These are phyloP conservation scores for Pezizomycotina sp. DNA, from an alignment of 2,329 filamentous ascomycete species.

Conservation along the genomic window DNA sequence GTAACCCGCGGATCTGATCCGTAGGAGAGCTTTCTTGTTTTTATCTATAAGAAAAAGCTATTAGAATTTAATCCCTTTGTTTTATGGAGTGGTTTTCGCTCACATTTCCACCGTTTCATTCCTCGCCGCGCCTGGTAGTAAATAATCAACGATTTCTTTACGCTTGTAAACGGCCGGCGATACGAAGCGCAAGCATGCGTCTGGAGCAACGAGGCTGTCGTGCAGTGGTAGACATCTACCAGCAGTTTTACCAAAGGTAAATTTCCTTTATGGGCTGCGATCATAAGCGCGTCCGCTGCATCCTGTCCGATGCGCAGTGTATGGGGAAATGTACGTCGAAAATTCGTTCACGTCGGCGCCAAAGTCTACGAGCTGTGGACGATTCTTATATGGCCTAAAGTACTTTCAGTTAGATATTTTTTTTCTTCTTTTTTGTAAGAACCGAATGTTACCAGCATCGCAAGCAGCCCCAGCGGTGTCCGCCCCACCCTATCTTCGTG, in stretches of 20 bases:
- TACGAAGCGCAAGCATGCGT: slow-evolving; percentile 14
- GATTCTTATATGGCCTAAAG: slow-evolving; percentile 12
- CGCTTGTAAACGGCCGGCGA: slow-evolving; percentile 14
- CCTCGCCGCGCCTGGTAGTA: slow-evolving; percentile 14
- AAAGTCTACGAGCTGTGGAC: slow-evolving; percentile 18
- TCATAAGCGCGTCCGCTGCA: slow-evolving; percentile 14
- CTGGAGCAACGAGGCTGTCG: slow-evolving; percentile 14
- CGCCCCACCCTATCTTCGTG: no score
- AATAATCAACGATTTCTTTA: slow-evolving; percentile 14
- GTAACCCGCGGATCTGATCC: no score
- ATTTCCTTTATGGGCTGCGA: slow-evolving; percentile 15
- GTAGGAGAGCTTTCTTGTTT: no score
- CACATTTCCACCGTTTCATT: slow-evolving; percentile 13
- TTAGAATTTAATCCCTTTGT: slow-evolving; percentile 2
- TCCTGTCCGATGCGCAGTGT: slow-evolving; percentile 2
- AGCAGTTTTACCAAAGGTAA: slow-evolving; percentile 17
- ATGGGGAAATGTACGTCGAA: slow-evolving; percentile 6
- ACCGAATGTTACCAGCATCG: no score
- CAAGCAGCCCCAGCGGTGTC: no score
- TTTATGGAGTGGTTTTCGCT: slow-evolving; percentile 4
- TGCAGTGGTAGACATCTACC: slow-evolving; percentile 15
- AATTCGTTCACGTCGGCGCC: slow-evolving; percentile 15
- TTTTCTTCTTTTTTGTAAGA: no score
- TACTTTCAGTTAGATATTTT: no score
- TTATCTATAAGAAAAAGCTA: slow-evolving; percentile 7